Conservation (phyloP, 2,329 filamentous ascomycete species). For the Claviceps humidiphila region DNA sequence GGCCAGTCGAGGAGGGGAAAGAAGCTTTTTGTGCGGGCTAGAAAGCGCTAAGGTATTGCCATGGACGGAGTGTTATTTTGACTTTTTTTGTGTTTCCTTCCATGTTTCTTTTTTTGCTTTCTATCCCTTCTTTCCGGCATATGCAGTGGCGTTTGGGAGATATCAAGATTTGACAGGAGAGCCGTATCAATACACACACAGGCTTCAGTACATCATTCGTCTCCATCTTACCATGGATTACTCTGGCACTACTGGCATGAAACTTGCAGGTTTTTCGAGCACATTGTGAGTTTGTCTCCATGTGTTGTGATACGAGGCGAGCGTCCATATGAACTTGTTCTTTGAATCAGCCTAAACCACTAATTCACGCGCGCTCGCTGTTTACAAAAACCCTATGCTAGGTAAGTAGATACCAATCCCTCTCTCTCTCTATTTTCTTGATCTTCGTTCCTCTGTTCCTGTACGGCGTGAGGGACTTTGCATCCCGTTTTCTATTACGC, state of each 20-base stretch:
- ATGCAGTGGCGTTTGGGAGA: conserved; percentile 1
- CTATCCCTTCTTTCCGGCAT: not conserved
- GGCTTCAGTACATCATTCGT: not conserved
- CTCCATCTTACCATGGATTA: not conserved
- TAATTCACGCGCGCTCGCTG: not conserved
- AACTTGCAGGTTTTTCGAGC: not conserved
- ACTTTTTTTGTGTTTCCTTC: not conserved
- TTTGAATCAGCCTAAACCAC: too few relatives aligned
- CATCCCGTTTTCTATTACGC: too few relatives aligned
- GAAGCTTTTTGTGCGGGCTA: conserved; percentile 48
- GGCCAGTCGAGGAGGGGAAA: conserved; percentile 46
- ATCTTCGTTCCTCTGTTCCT: not conserved
- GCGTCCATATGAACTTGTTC: too few relatives aligned
- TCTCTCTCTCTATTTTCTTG: not conserved
- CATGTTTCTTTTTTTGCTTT: not conserved
- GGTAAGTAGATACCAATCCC: not conserved
- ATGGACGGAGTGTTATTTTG: not conserved
- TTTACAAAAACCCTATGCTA: not conserved
- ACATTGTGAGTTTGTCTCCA: too few relatives aligned
- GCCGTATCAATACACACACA: not conserved
- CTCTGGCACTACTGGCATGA: not conserved
- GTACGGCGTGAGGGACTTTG: too few relatives aligned
- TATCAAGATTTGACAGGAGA: not conserved
- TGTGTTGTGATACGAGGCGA: too few relatives aligned
- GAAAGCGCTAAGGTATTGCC: conserved; percentile 37